Base-by-base conservation (phyloP, 176 grass and related monocot species). In the Poa pratensis region DNA sequence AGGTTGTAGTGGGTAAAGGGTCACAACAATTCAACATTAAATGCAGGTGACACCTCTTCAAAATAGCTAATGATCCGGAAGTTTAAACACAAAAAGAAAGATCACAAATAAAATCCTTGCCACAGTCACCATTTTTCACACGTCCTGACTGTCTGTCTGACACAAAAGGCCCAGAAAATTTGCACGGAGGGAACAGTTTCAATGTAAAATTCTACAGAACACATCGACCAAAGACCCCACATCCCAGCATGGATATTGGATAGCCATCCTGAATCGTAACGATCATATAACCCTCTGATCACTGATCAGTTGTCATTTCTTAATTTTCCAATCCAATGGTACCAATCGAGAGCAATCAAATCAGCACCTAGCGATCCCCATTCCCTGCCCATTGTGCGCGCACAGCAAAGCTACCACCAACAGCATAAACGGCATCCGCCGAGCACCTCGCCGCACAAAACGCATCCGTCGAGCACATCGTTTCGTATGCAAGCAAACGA, bases 91-190 rank as follows among this genome's bases (percentile, higher is more conserved):
- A 80, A 64, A 65, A 59, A 22, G 6, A 40, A 64, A 52, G 51
- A 2, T 24, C 27, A 62, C 14, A 73, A n/a, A 50, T 24, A n/a
- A n/a, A n/a, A n/a, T n/a, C n/a, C 3, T 14, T 62, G 28, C 68
- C 10, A 8, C 2, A 42, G 71, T 71, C 42, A 34, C 18, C 27
- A 74, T 54, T 74, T 10, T 40, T 22, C n/a, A 12, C 48, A 57
- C 51, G 6, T 66, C 35, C 37, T 4, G 45, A 50, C 52, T 83
- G 50, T 48, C 1, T 73, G 20, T 22, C 50, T 2, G 32, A 26
- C 12, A 87, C 40, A 77, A 42, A 90, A 73, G 5, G 80, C n/a
- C 59, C 8, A 26, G 32, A n/a, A 55, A 15, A 10, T 42, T 19
- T 70, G 49, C 6, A 73, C 9, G 4, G 3, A 43, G 5, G 67